Conservation (phyloP, 371 early-diverging fungal species). For the Syncephalastrum sp. region DNA sequence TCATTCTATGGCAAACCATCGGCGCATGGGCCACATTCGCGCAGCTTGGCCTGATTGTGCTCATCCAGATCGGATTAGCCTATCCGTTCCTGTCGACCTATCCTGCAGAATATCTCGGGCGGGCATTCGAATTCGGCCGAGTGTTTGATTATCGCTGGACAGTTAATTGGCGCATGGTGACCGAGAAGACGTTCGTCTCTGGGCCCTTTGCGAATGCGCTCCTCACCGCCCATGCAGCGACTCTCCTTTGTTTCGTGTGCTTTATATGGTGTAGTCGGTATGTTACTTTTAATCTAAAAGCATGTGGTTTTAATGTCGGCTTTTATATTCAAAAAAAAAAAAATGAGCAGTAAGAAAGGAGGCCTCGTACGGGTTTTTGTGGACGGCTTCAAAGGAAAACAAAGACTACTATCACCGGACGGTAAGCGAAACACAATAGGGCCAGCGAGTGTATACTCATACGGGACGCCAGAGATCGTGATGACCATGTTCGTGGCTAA, state of each 20-base stretch:
- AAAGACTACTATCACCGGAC: slow-evolving; percentile 26
- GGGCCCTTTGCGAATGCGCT: slow-evolving; percentile 57
- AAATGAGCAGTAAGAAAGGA: background rate
- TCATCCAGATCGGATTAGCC: slow-evolving; percentile 65
- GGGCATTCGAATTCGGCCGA: slow-evolving; percentile 87
- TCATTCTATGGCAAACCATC: slow-evolving; percentile 59
- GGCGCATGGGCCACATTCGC: slow-evolving; percentile 53
- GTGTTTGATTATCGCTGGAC: slow-evolving; percentile 90
- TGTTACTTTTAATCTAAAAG: background rate
- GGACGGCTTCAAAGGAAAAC: slow-evolving; percentile 7
- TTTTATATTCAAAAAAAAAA: background rate
- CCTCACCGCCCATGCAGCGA: slow-evolving; percentile 56
- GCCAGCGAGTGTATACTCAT: slow-evolving; percentile 14
- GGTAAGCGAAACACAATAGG: slow-evolving; percentile 21
- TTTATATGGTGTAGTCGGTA: slow-evolving; percentile 54
- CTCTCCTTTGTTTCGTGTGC: slow-evolving; percentile 61
- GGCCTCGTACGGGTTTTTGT: slow-evolving; percentile 4
- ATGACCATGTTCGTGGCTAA: slow-evolving; percentile 76
- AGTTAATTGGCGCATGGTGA: slow-evolving; percentile 91
- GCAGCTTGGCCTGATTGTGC: slow-evolving; percentile 43
- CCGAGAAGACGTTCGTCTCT: slow-evolving; percentile 66
- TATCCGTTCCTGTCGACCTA: slow-evolving; percentile 68
- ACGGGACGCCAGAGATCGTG: slow-evolving; percentile 55
- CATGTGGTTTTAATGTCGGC: background rate
- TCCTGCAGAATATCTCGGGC: slow-evolving; percentile 65